Conservation (phyloP, 129 eudicot species). For the Daucus carota region DH1_v3.0 NC_030386.2:27402001-27402500, state of each 20-base stretch:
- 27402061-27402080: not conserved
- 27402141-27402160: not conserved
- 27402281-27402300: conserved; percentile 75
- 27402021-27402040: not conserved
- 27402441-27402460: conserved; percentile 7
- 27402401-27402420: not conserved
- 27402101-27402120: not conserved
- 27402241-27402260: conserved; percentile 15
- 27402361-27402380: conserved; percentile 78
- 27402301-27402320: conserved; percentile 98
- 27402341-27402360: conserved; percentile 94
- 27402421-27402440: conserved; percentile 3
- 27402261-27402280: conserved; percentile 95
- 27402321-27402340: conserved; percentile 92
- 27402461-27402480: conserved; percentile 53
- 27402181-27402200: not conserved
- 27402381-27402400: conserved; percentile 17
- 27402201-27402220: not conserved
- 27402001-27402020: not conserved
- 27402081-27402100: not conserved
- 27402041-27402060: not conserved
- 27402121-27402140: not conserved
- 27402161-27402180: not conserved
- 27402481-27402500: conserved; percentile 56
- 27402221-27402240: not conserved